Evolutionary conservation across 768 basidiomycete genomes (phyloP), one percentile per base, ranked within the genome.

Genomic region (Erythrobasidium yunnanense): DNA sequence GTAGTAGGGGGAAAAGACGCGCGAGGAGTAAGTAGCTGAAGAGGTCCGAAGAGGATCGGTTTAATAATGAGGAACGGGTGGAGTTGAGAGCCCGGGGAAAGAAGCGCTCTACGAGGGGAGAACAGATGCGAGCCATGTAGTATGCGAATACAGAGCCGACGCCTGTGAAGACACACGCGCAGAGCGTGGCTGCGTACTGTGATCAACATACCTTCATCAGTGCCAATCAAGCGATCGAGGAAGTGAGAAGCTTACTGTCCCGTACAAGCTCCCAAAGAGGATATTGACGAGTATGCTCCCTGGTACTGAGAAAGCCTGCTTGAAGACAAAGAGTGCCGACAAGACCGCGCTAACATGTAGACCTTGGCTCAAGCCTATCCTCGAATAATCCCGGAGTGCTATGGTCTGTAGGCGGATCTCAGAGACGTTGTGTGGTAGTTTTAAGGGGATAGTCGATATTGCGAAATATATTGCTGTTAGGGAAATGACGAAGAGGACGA

Each of bases 271-370:
- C 3, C 73, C 73, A 23, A 74, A 73, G 8, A 74, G 56, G 34
- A 73, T 69, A 55, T 74, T 74, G 47, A 69, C 71, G 13, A 73
- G 20, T 13, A 74, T 35, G 46, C 67, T 67, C 4, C 72, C 73
- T 1, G 72, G 73, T 20, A 73, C 71, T 22, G 68, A 71, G 53
- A 74, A 74, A 32, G 70, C 69, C 67, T 74, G 73, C 55, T 74
- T 74, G 66, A 68, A 74, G 27, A 73, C 55, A 66, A 74, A 73
- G 11, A 74, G 62, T 4, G 69, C 33, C 0, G 68, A 53, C 2
- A 73, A 58, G 32, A 74, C 73, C 47, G 54, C 35, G 27, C 71
- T 67, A 18, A 73, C 68, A 63, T 74, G 73, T 13, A 70, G 57
- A 69, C 72, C 33, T 49, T 1, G 51, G 29, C 65, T 4, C 67